Evolutionary conservation across 225 moss, liverwort and hornwort species (phyloP).

Genomic region (Climacium dendroides): DNA sequence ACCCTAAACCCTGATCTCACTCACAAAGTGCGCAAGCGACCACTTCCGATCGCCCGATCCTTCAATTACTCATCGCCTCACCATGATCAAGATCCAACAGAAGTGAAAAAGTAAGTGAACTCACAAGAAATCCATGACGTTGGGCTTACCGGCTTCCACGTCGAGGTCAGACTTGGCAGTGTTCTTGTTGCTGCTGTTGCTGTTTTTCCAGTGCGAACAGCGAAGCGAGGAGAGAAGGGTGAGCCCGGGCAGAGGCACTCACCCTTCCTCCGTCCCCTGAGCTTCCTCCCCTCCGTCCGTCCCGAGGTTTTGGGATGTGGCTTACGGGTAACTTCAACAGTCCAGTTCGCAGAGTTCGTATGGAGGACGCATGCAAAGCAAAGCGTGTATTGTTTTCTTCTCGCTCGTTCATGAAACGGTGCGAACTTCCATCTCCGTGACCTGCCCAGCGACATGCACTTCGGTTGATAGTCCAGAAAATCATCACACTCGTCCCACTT

Average conservation of each 20-base stretch:
- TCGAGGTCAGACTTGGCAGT: background rate
- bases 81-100: background rate
- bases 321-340: too few relatives aligned
- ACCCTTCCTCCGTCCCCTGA: too few relatives aligned
- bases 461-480: slow-evolving; percentile 10
- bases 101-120: background rate
- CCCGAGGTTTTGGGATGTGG: too few relatives aligned
- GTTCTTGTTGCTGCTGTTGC: background rate
- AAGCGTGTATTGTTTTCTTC: background rate
- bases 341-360: too few relatives aligned
- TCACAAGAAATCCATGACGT: background rate
- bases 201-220: background rate
- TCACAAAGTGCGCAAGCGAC: background rate
- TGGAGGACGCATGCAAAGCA: slow-evolving; percentile 33
- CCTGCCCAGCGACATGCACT: slow-evolving; percentile 14
- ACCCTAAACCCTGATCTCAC: background rate
- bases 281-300: too few relatives aligned
- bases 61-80: background rate
- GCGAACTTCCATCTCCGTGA: slow-evolving; percentile 7
- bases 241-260: too few relatives aligned
- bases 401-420: background rate
- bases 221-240: slow-evolving; percentile 12
- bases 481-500: slow-evolving; percentile 5
- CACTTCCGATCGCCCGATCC: background rate
- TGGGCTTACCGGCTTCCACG: slow-evolving; percentile 27